phyloP scores from a whole-genome alignment of 1,139 yeast genomes.

The Taphrina flavorubra region DNA sequence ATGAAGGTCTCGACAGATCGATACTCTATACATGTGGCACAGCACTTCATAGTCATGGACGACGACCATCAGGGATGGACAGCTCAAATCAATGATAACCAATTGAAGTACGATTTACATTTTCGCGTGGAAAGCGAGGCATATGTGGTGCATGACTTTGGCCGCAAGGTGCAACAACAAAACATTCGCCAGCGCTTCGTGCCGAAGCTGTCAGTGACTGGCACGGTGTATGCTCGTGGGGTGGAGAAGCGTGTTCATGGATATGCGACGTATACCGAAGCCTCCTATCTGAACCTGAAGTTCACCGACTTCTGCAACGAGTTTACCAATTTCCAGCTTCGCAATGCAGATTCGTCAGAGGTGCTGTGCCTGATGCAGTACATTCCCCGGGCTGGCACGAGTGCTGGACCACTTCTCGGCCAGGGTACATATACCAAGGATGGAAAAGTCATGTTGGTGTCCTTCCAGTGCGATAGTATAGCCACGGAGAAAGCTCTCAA shows the following conservation, averaged over 20 bases:
- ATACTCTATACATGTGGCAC: constrained; percentile 10
- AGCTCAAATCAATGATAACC: constrained; percentile 26
- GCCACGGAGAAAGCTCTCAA: constrained; percentile 12
- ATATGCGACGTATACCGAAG: constrained; percentile 22
- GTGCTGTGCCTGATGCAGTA: constrained; percentile 28
- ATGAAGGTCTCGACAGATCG: constrained; percentile 31
- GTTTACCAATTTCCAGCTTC: constrained; percentile 29
- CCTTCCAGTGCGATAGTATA: constrained; percentile 8
- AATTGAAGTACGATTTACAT: constrained; percentile 14
- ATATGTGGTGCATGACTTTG: constrained; percentile 19
- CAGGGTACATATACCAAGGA: constrained; percentile 23
- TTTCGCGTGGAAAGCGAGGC: constrained; percentile 25
- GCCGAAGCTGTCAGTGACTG: constrained; percentile 15
- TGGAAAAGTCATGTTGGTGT: constrained; percentile 32
- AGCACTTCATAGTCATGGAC: constrained; percentile 32
- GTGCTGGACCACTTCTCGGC: constrained; percentile 8
- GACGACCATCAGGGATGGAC: constrained; percentile 29
- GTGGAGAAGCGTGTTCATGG: constrained; percentile 17
- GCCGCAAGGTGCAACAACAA: constrained; percentile 2
- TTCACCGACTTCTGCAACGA: constrained; percentile 31
- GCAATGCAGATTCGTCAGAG: constrained; percentile 15
- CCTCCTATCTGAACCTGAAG: constrained; percentile 21
- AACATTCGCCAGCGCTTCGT: constrained; percentile 14
- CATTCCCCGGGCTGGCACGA: constrained; percentile 31
- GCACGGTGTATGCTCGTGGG: constrained; percentile 30